phyloP scores from a whole-genome alignment of 192 early-diverging fungal genomes.

The Umbelopsis ramanniana region DNA sequence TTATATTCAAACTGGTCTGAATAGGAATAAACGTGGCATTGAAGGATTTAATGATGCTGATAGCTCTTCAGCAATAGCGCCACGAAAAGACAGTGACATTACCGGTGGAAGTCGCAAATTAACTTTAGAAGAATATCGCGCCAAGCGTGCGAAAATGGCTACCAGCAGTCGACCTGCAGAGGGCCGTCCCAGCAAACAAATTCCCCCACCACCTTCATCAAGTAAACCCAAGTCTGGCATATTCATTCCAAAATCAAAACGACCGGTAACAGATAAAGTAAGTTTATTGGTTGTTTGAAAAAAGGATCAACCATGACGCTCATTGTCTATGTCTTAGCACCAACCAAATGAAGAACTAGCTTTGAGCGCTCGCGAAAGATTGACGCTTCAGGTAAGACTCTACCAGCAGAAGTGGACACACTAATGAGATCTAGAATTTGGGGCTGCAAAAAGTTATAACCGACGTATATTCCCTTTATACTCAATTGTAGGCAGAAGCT shows the following conservation, averaged over 20 bases:
- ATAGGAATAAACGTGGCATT: conserved; percentile 14
- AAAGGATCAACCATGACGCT: conserved; percentile 12
- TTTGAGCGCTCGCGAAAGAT: conserved; percentile 18
- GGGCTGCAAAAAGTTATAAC: not conserved
- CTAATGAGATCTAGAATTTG: conserved; percentile 5
- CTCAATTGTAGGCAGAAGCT: conserved; percentile 1
- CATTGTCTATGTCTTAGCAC: not conserved
- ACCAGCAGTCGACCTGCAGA: not conserved
- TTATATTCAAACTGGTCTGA: not conserved
- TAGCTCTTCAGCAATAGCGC: not conserved
- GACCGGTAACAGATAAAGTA: conserved; percentile 3
- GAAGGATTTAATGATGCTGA: not conserved
- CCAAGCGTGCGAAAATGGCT: conserved; percentile 3
- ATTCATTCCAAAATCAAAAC: conserved; percentile 25
- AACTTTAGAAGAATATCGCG: not conserved
- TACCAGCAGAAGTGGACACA: not conserved
- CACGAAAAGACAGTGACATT: not conserved
- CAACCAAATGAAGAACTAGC: conserved; percentile 6
- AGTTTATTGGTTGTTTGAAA: not conserved
- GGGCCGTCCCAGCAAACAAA: not conserved
- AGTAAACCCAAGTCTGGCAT: not conserved
- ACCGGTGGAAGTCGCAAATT: conserved; percentile 2
- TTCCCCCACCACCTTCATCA: not conserved
- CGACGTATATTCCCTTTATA: not conserved
- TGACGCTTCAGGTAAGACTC: conserved; percentile 13